Evolutionary conservation across 306 rosid genomes (phyloP), one percentile per base, ranked within the genome.

Genomic region (Corylus americana): DNA sequence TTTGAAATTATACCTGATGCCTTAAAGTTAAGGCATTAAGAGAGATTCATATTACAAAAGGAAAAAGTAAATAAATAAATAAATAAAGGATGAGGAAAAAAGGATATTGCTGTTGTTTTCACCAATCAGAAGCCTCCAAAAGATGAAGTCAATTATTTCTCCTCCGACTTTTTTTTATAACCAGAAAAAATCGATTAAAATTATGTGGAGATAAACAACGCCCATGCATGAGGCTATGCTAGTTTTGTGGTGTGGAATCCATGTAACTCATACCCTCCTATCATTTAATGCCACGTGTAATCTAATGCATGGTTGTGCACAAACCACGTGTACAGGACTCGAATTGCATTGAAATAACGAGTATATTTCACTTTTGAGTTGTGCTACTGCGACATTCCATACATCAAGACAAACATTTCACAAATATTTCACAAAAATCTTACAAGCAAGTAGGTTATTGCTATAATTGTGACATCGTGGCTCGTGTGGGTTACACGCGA

Each of bases 211-310:
- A 85, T 80, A 80, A 3, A 31, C 2, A 31, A 80, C 50, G 50
- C 80, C 31, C 2, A 1, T 12, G 4, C 14, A 72, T 31, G 2
- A 31, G 35, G 35, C 74, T 75, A 62, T 50, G 49, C 0, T 37
- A 27, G 74, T 72, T 48, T 74, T 78, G 86, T 81, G 90, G 92
- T 54, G 74, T 18, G 71, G 45, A 73, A 0, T 29, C n/a, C 8
- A 73, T 62, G 64, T 16, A 35, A 57, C 51, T 77, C 39, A 78
- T 35, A 47, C 9, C 59, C 18, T 35, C 74, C 80, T 70, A 62
- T 80, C 70, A 22, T 42, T 4, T 57, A 6, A 4, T 48, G 80
- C 77, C 88, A 84, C 89, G 82, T 48, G 83, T 70, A 18, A 16
- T 49, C 39, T n/a, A 7, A 18, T 2, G 55, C 58, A 55, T 37